Conservation (phyloP, 2,329 filamentous ascomycete species). For the Pseudogymnoascus sp. region DNA sequence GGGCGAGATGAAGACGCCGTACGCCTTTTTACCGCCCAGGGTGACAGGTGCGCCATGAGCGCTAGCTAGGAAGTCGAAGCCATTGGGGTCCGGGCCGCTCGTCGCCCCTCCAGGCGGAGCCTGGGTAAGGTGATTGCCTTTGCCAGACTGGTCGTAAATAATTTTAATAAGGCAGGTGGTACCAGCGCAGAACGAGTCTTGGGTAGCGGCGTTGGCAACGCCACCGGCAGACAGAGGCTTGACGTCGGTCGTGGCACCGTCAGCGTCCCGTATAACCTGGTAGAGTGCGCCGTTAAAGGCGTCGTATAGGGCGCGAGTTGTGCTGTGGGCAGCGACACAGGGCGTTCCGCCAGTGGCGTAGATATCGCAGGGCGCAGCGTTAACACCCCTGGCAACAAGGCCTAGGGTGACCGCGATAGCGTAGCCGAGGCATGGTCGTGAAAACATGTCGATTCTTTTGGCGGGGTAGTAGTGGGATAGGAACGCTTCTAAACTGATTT, state of each 20-base stretch:
- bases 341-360: conserved; percentile 46
- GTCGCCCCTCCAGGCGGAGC: conserved; percentile 48
- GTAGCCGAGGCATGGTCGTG: conserved; percentile 13
- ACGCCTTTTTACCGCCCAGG: conserved; percentile 51
- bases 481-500: background rate
- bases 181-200: conserved; percentile 50
- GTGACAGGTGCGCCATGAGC: conserved; percentile 53
- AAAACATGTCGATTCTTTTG: conserved; percentile 14
- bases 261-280: conserved; percentile 45
- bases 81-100: conserved; percentile 44
- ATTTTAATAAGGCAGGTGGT: conserved; percentile 55
- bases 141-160: conserved; percentile 59
- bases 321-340: conserved; percentile 53
- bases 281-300: conserved; percentile 44
- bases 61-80: conserved; percentile 50
- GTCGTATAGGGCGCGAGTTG: conserved; percentile 50
- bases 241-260: conserved; percentile 20
- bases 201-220: conserved; percentile 50
- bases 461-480: conserved; percentile 8
- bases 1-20: conserved; percentile 53
- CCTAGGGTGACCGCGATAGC: conserved; percentile 23
- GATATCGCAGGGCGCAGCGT: conserved; percentile 50
- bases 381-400: conserved; percentile 30
- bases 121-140: conserved; percentile 52
- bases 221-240: conserved; percentile 46